These are phyloP conservation scores for Yamadazyma sp. DNA, from an alignment of 1,139 yeast species.

Conservation along the genomic window DNA sequence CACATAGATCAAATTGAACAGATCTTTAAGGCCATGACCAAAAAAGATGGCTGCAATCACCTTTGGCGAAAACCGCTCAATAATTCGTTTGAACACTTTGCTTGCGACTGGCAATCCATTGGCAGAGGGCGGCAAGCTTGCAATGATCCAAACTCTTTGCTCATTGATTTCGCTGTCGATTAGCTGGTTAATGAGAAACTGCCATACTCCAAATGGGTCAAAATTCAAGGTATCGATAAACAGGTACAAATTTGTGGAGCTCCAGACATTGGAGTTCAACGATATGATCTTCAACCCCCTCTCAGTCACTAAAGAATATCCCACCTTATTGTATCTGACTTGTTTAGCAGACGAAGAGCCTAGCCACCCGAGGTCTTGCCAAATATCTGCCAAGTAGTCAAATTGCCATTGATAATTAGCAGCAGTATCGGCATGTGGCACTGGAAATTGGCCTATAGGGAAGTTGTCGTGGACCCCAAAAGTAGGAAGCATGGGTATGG, in stretches of 20 bases:
- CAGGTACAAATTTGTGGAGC: slow-evolving; percentile 25
- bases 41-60: slow-evolving; percentile 34
- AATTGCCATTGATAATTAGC: slow-evolving; percentile 26
- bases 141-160: slow-evolving; percentile 35
- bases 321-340: slow-evolving; percentile 29
- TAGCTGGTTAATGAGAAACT: slow-evolving; percentile 29
- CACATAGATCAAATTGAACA: slow-evolving; percentile 25
- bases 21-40: slow-evolving; percentile 28
- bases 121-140: slow-evolving; percentile 27
- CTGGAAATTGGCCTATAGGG: slow-evolving; percentile 29
- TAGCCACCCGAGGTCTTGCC: slow-evolving; percentile 42
- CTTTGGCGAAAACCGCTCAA: slow-evolving; percentile 32
- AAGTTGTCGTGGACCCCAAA: slow-evolving; percentile 29
- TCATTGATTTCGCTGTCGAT: slow-evolving; percentile 25
- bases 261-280: slow-evolving; percentile 32
- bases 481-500: slow-evolving; percentile 16
- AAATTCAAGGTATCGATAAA: slow-evolving; percentile 24
- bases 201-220: slow-evolving; percentile 28
- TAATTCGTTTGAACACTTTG: slow-evolving; percentile 24
- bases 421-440: slow-evolving; percentile 13
- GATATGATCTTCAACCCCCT: slow-evolving; percentile 31
- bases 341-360: slow-evolving; percentile 28
- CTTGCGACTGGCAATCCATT: slow-evolving; percentile 28
- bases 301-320: slow-evolving; percentile 24
- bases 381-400: slow-evolving; percentile 27